A percentile compares a stretch with the other conserved stretches of the same genome.
Evolutionary conservation across 2,329 filamentous ascomycete genomes (phyloP).

Genomic region (Fusarium mangiferae): DNA sequence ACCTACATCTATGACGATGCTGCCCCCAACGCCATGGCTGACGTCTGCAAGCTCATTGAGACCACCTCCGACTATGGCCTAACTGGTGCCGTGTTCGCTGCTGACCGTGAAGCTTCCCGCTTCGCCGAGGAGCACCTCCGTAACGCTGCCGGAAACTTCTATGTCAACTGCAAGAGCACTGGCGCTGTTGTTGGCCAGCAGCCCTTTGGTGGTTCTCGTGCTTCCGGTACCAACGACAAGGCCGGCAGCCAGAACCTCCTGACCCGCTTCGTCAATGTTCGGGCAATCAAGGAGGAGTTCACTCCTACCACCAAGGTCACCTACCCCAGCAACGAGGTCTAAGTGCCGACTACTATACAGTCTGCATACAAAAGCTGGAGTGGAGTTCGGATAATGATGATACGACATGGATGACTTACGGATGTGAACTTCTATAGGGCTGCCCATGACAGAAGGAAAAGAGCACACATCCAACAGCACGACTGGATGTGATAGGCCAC

Average conservation of each 20-base stretch:
- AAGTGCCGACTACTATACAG: conserved; percentile 22
- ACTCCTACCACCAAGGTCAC: conserved; percentile 67
- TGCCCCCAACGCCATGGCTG: conserved; percentile 64
- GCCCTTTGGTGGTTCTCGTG: conserved; percentile 75
- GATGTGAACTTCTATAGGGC: not conserved
- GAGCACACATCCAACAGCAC: conserved; percentile 9
- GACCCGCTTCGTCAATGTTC: conserved; percentile 72
- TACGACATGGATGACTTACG: conserved; percentile 22
- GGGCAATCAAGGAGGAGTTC: conserved; percentile 82
- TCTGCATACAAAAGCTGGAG: not conserved
- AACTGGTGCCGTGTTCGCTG: conserved; percentile 80
- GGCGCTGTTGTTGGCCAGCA: conserved; percentile 79
- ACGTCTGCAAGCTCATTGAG: conserved; percentile 73
- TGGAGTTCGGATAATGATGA: conserved; percentile 7
- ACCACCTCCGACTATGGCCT: conserved; percentile 79
- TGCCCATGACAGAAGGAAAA: conserved; percentile 10
- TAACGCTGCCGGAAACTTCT: conserved; percentile 84
- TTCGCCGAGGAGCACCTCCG: conserved; percentile 77
- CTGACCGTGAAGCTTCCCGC: conserved; percentile 72
- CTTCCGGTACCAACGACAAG: conserved; percentile 79
- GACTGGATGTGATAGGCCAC: conserved; percentile 7
- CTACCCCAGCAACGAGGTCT: conserved; percentile 78
- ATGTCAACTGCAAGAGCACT: conserved; percentile 86
- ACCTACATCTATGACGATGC: conserved; percentile 82
- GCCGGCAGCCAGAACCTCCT: conserved; percentile 73